Evolutionary conservation across 768 basidiomycete species (phyloP), one percentile per base, ranked within the genome.

Genomic region (Mycena albidolilacea): DNA sequence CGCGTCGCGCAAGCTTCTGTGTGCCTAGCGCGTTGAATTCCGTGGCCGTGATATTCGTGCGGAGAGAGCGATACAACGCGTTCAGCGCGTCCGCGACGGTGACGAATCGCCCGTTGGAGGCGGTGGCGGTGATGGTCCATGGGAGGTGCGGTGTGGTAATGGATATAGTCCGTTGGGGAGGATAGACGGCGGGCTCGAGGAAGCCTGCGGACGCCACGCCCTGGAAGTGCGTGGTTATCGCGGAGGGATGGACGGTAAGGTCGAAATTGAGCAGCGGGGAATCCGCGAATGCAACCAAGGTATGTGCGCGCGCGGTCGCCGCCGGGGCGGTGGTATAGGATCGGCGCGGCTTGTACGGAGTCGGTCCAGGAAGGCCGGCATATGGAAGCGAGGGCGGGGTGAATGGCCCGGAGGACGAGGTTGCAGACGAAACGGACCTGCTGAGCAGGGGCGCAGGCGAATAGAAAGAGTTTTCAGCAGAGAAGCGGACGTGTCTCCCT

Each of bases 31-130:
- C 62, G 44, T 76, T 64, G 77, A 80, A 82, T 79, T 86, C 85
- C 39, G 73, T 65, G 1, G 65, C 52, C 38, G 80, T 81, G 0
- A 83, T 82, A 0, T 81, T 78, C 50, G 77, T 77, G 41, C 84
- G 83, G 39, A 86, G 81, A 72, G 78, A 77, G 75, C 79, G 71
- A 77, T 85, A 83, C 23, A 85, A 59, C 2, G 80, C 79, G 30
- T 79, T 76, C 14, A 86, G 74, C 48, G 84, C 81, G 75, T 86
- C 85, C 48, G 79, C 79, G 59, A 85, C 80, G 12, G 84, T 82
- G 38, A 86, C 78, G 69, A 64, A 81, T 15, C 73, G 76, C 10
- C 75, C 50, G 30, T 64, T 61, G 23, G 66, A 21, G 50, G 73
- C 77, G 9, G 77, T 52, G 0, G 78, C 74, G 19, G 74, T 59